Conservation (phyloP, 2,329 filamentous ascomycete species). For the Talaromyces sp. region DNA sequence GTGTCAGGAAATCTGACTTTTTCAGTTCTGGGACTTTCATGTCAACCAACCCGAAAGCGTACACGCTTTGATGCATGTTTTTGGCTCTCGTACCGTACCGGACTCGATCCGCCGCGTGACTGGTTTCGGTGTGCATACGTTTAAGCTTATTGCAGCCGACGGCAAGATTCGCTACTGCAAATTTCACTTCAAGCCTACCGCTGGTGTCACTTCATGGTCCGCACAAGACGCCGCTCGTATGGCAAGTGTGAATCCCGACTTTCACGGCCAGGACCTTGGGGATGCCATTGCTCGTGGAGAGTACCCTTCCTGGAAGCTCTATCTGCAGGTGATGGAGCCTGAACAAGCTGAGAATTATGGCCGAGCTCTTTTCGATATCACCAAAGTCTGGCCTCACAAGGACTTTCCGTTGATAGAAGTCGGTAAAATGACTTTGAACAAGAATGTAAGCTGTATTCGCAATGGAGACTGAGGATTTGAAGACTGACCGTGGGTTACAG, state of each 20-base stretch:
- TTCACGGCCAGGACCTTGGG: slow-evolving; percentile 14
- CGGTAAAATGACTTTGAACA: slow-evolving; percentile 21
- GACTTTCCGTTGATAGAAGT: slow-evolving; percentile 17
- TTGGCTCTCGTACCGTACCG: slow-evolving; percentile 60
- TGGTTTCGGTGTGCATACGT: slow-evolving; percentile 61
- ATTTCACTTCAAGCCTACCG: slow-evolving; percentile 44
- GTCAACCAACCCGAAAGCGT: slow-evolving; percentile 58
- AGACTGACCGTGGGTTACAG: not conserved
- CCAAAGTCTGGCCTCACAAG: slow-evolving; percentile 12
- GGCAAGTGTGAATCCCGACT: slow-evolving; percentile 17
- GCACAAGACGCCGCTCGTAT: slow-evolving; percentile 32
- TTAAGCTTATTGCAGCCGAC: slow-evolving; percentile 53
- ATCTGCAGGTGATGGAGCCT: slow-evolving; percentile 20
- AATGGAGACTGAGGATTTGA: not conserved
- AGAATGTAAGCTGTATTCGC: not conserved
- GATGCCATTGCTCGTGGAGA: slow-evolving; percentile 12
- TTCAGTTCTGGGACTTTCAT: slow-evolving; percentile 35
- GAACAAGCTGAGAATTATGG: slow-evolving; percentile 17
- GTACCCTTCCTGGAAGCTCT: slow-evolving; percentile 20
- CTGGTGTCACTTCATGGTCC: slow-evolving; percentile 52
- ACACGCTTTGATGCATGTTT: slow-evolving; percentile 60
- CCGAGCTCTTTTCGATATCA: slow-evolving; percentile 18
- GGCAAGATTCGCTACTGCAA: slow-evolving; percentile 61
- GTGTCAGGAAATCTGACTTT: slow-evolving; percentile 38
- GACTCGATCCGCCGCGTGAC: slow-evolving; percentile 60